Percentiles rank a stretch among this genome's conserved stretches.
These are phyloP conservation scores for Solanum appendiculatum DNA, from an alignment of 257 asterid species.

Conservation along the genomic window DNA sequence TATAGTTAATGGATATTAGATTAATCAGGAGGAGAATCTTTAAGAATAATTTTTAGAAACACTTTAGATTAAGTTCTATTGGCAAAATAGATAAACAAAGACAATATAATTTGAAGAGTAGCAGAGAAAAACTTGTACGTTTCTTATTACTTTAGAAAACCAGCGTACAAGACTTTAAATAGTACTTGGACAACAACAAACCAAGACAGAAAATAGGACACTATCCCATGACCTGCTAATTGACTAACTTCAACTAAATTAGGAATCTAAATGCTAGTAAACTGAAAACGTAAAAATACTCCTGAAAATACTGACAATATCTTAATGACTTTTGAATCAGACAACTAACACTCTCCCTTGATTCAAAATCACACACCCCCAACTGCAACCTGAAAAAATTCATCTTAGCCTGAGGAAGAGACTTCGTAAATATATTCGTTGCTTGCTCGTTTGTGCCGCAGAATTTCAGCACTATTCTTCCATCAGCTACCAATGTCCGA, in stretches of 20 bases:
- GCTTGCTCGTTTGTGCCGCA: neutral
- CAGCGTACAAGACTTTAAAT: too few relatives aligned
- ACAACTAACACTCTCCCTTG: neutral
- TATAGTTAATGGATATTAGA: too few relatives aligned
- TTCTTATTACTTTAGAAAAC: neutral
- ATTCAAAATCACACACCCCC: too few relatives aligned
- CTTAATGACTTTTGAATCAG: neutral
- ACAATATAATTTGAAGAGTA: too few relatives aligned
- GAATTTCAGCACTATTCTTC: neutral
- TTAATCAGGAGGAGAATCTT: too few relatives aligned
- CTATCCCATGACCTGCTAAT: neutral
- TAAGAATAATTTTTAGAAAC: too few relatives aligned
- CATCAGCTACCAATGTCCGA: neutral
- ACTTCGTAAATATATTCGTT: neutral
- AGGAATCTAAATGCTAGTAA: neutral
- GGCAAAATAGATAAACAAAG: neutral
- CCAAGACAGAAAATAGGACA: neutral
- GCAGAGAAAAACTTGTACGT: neutral
- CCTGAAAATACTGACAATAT: neutral
- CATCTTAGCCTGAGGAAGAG: neutral
- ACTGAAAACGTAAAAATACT: neutral
- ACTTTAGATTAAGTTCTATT: too few relatives aligned
- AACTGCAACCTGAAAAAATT: neutral
- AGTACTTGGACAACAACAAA: neutral
- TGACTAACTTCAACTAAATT: neutral